Base-by-base conservation (phyloP, 306 rosid genomes). In the Castanea sativa region DNA sequence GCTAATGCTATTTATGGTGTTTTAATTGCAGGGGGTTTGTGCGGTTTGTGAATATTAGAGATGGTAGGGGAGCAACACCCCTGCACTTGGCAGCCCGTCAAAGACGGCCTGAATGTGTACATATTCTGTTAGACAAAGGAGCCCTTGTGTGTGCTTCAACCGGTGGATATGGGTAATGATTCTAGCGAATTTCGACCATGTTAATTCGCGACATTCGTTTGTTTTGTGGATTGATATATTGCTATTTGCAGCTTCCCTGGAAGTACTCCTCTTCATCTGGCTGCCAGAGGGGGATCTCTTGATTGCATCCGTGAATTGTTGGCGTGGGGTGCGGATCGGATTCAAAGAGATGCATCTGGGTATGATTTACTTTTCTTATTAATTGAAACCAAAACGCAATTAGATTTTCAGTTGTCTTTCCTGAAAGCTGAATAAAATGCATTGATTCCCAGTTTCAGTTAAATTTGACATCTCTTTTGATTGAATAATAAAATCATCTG, bases 241-340 rank as follows among this genome's bases (percentile, higher is more conserved):
- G 73, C 80, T 78, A 32, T 79, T 77, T 76, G 79, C 96, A 96
- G 99, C 56, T 96, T 79, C 85, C 94, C 88, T 55, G 98, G 97
- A 64, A 93, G 99, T 81, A 89, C 99, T 74, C 91, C 99, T 41
- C 98, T 96, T 75, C 99, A 96, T 89, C 84, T 96, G 73, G 99
- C 99, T 12, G 99, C 98, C 57, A 91, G 94, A 86, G 99, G 97
- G 27, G 98, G 99, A 23, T 93, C 97, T 79, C 71, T 91, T 58
- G 97, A 96, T 83, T 96, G 99, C 83, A 87, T 96, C 72, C 86
- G 99, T 0, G 93, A 86, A 78, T 61, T 96, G 38, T 82, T 96
- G 76, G 99, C 98, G 5, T 96, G 99, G 99, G 99, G 99, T 51
- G 99, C 97, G 3, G 99, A 93, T 87, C 98, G 99, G 43, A 79